A percentile compares a stretch with the other conserved stretches of the same genome.
Evolutionary conservation across 495 filamentous ascomycete genomes (phyloP).

Genomic region (Tuber indicum): DNA sequence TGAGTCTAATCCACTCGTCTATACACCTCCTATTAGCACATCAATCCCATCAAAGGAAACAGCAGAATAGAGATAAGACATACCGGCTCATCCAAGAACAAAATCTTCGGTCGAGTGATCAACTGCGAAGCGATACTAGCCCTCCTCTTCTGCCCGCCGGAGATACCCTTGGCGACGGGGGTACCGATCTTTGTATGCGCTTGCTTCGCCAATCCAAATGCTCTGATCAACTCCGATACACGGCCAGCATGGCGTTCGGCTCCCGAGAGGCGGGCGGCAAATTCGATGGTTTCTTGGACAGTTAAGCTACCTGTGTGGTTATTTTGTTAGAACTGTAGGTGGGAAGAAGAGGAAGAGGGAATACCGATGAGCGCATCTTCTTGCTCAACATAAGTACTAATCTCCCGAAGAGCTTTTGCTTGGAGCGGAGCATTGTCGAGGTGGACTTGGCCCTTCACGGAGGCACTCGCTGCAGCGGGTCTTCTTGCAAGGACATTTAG

Average conservation of each 20-base stretch:
- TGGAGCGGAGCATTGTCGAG: conserved; percentile 52
- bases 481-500: conserved; percentile 66
- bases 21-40: neutral
- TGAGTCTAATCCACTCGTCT: conserved; percentile 69
- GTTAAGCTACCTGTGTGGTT: conserved; percentile 51
- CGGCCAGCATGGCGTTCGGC: neutral
- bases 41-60: neutral
- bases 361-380: conserved; percentile 70
- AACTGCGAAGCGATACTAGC: conserved; percentile 72
- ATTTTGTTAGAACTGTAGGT: neutral
- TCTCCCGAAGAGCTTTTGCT: conserved; percentile 45
- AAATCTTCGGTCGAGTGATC: conserved; percentile 67
- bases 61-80: neutral
- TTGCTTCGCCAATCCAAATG: conserved; percentile 60
- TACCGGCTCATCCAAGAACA: conserved; percentile 71
- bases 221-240: conserved; percentile 52
- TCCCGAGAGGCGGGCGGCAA: conserved; percentile 49
- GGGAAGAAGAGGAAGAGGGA: neutral
- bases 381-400: conserved; percentile 74
- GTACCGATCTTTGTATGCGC: conserved; percentile 66
- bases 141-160: conserved; percentile 71
- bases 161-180: conserved; percentile 69
- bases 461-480: conserved; percentile 47
- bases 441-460: conserved; percentile 48
- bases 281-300: conserved; percentile 67